These are phyloP conservation scores for Cutaneotrichosporon sp. DNA, from an alignment of 1,284 basidiomycete species.

Conservation along the genomic window DNA sequence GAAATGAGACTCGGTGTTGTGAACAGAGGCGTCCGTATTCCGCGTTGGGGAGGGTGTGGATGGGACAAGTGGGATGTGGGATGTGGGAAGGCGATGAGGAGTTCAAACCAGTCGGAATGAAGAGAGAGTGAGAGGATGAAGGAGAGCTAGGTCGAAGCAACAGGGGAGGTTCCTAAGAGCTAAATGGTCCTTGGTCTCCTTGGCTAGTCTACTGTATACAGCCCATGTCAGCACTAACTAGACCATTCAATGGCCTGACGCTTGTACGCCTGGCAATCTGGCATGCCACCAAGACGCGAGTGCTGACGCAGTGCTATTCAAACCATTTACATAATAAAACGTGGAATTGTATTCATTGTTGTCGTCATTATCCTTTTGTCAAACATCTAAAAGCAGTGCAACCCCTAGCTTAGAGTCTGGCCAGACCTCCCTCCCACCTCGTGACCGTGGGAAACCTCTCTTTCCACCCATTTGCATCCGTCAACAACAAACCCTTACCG, in stretches of 20 bases:
- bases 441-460: not conserved
- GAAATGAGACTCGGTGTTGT: not conserved
- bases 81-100: not conserved
- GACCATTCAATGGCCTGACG: too few species aligned
- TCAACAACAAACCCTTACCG: conserved; percentile 1
- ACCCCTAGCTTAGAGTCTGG: not conserved
- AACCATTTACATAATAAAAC: not conserved
- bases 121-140: not conserved
- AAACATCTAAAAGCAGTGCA: not conserved
- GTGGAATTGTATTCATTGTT: not conserved
- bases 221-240: too few species aligned
- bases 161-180: not conserved
- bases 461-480: not conserved
- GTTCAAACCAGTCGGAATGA: not conserved
- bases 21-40: not conserved
- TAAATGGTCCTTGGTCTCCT: too few species aligned
- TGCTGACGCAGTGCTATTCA: too few species aligned
- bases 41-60: not conserved
- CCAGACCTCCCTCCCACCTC: not conserved
- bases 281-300: not conserved
- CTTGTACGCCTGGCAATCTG: not conserved
- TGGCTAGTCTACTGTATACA: too few species aligned
- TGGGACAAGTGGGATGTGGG: not conserved
- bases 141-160: not conserved
- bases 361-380: not conserved